Evolutionary conservation across 148 eudicot species (phyloP), one percentile per base, ranked within the genome.

Genomic region (Fagopyrum homotropicum): DNA sequence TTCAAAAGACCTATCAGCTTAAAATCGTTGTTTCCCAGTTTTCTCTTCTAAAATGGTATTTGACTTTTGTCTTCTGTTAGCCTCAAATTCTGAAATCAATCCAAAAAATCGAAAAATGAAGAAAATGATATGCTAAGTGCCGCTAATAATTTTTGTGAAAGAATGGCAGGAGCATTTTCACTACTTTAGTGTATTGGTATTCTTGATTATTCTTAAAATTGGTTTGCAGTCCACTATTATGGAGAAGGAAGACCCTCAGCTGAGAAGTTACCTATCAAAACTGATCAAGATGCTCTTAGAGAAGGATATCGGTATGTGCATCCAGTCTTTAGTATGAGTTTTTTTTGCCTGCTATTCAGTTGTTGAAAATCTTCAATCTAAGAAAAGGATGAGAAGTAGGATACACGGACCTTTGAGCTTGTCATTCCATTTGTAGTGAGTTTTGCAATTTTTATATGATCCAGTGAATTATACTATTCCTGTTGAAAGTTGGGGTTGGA

Each of bases 281-380:
- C 98, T 55, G 98, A 93, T 85, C 91, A 88, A 80, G 96, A 93
- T 72, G 83, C 98, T 52, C 90, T 90, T n/a, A 87, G 91, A 85
- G 90, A 90, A 80, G 96, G 96, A 77, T 93, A 90, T 75, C 79
- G 98, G 96, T 90, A 84, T 57, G 82, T 51, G 4, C 19, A 61
- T 52, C 35, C 72, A 73, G 54, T 47, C 7, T 68, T 29, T 69
- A 9, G 45, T 45, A 44, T 45, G 10, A 5, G 44, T 71, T 51
- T 51, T 22, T 63, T 51, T 22, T 63, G 44, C 2, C 19, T 66
- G 2, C 40, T 1, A 35, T 35, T 35, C 40, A 35, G 40, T 35
- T 1, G 40, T 66, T 66, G 22, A 14, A 35, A 66, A 66, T 66
- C 46, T 66, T 35, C 12, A 64, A 64, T 26, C 9, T 10, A 6